Conservation (phyloP, 140 eudicot genomes). For the Cichorium intybus region DNA sequence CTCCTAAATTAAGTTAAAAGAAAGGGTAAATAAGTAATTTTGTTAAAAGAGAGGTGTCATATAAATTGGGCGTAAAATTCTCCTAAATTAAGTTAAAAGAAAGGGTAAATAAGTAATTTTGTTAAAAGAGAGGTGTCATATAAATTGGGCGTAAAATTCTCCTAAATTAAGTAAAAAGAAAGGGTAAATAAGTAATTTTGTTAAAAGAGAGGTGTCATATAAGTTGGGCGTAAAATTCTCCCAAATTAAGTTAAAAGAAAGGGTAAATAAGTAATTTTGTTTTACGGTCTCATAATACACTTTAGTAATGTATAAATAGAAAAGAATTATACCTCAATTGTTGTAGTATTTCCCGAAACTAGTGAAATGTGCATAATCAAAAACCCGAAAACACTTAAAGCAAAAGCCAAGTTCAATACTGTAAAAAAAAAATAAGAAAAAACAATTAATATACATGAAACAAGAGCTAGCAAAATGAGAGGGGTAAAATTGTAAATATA, state of each 20-base stretch:
- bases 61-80: not conserved
- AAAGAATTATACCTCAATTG: constrained; percentile 75
- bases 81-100: not conserved
- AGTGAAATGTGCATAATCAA: constrained; percentile 88
- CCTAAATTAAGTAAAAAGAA: too few relatives aligned
- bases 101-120: not conserved
- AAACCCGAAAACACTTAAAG: constrained; percentile 90
- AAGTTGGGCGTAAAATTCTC: not conserved
- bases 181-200: not conserved
- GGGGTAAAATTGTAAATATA: not conserved
- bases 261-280: not conserved
- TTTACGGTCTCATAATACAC: not conserved
- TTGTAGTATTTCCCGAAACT: constrained; percentile 90
- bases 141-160: too few relatives aligned
- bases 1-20: too few relatives aligned
- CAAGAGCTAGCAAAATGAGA: constrained; percentile 1
- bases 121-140: too few relatives aligned
- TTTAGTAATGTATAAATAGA: not conserved
- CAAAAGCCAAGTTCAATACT: constrained; percentile 91
- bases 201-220: not conserved
- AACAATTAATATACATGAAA: not conserved
- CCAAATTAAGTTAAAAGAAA: not conserved
- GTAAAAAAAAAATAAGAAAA: constrained; percentile 10
- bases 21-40: not conserved
- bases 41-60: not conserved